Conservation (phyloP, 768 basidiomycete species). For the Fomitopsis serialis region DNA sequence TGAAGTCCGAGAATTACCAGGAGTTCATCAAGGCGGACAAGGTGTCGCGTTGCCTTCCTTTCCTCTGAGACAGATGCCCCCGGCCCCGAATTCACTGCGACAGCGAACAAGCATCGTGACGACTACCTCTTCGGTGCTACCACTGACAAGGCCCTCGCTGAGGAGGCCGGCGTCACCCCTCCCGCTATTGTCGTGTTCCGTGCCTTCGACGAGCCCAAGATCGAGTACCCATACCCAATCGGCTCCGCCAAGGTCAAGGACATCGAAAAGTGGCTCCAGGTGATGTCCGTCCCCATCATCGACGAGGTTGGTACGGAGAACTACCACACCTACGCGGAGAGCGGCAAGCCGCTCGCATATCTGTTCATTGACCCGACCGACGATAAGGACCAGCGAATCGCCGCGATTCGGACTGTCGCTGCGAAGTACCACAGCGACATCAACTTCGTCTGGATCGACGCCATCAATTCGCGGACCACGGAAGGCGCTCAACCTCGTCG, state of each 20-base stretch:
- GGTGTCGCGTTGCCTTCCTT: slow-evolving; percentile 80
- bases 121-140: slow-evolving; percentile 88
- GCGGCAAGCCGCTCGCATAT: slow-evolving; percentile 87
- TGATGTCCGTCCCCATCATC: slow-evolving; percentile 81
- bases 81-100: slow-evolving; percentile 66
- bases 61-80: slow-evolving; percentile 66
- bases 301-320: slow-evolving; percentile 95
- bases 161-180: slow-evolving; percentile 66
- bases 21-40: slow-evolving; percentile 89
- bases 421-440: slow-evolving; percentile 77
- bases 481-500: slow-evolving; percentile 86
- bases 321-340: slow-evolving; percentile 78
- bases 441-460: slow-evolving; percentile 99
- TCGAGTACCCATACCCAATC: slow-evolving; percentile 59
- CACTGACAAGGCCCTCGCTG: slow-evolving; percentile 64
- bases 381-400: slow-evolving; percentile 59
- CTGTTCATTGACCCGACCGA: slow-evolving; percentile 84
- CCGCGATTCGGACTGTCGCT: slow-evolving; percentile 70
- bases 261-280: slow-evolving; percentile 72
- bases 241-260: slow-evolving; percentile 52
- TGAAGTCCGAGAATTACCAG: slow-evolving; percentile 69
- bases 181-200: slow-evolving; percentile 93
- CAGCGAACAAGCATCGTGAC: slow-evolving; percentile 87
- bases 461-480: slow-evolving; percentile 91
- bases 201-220: slow-evolving; percentile 78